Conservation (phyloP, 352 stramenopile genomes). For the Pythium aphanidermatum region DNA sequence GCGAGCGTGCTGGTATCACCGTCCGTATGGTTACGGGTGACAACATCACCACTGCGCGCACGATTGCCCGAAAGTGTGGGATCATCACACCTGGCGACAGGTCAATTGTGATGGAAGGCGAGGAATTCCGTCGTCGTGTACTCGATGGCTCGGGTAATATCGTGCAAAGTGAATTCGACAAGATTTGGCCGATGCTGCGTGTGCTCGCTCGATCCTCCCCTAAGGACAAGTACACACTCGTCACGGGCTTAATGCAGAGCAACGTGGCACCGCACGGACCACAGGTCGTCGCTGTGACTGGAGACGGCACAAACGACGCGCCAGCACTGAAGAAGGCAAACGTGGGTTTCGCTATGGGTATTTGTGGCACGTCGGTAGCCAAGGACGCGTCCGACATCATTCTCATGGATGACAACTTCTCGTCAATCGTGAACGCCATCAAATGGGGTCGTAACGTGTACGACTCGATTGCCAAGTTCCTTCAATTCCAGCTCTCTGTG, state of each 20-base stretch:
- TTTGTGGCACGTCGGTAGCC: conserved; percentile 51
- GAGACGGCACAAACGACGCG: conserved; percentile 69
- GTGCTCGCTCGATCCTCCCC: conserved; percentile 90
- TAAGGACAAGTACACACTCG: conserved; percentile 88
- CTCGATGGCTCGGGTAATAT: conserved; percentile 45
- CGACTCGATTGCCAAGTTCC: conserved; percentile 96
- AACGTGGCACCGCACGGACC: conserved; percentile 18
- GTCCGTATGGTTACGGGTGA: conserved; percentile 93
- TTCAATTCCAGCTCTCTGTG: conserved; percentile 98
- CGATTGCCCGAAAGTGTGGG: conserved; percentile 83
- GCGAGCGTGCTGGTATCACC: conserved; percentile 87
- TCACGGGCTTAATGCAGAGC: conserved; percentile 76
- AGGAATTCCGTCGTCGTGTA: conserved; percentile 42
- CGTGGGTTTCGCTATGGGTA: conserved; percentile 74
- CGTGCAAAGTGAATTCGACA: conserved; percentile 63
- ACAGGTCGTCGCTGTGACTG: conserved; percentile 67
- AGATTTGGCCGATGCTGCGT: conserved; percentile 73
- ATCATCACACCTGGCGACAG: conserved; percentile 53
- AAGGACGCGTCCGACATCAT: conserved; percentile 93
- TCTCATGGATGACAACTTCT: conserved; percentile 92
- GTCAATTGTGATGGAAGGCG: conserved; percentile 28
- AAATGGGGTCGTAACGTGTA: conserved; percentile 76
- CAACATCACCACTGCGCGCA: conserved; percentile 84
- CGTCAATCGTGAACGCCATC: conserved; percentile 86
- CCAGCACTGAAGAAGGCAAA: conserved; percentile 69